Evolutionary conservation across 176 grass and related monocot species (phyloP).

Genomic region (Oryza nivara): DNA sequence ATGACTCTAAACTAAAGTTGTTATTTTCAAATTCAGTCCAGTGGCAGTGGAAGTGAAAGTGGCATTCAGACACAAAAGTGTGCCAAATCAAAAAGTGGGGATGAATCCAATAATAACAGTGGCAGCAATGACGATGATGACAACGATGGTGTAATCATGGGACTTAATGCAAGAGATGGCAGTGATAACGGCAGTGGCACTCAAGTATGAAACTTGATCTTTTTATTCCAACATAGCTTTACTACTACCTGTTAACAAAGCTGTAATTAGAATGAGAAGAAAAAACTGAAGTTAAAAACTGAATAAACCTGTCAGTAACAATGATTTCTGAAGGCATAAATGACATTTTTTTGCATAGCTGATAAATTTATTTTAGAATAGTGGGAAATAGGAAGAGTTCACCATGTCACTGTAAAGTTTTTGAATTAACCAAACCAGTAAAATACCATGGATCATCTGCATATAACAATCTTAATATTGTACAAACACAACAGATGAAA

Average conservation of each 20-base stretch:
- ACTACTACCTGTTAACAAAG: slow-evolving; percentile 7
- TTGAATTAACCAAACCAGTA: background rate
- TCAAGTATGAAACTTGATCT: slow-evolving; percentile 58
- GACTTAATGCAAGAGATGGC: slow-evolving; percentile 71
- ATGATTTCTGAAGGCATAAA: background rate
- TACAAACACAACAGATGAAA: background rate
- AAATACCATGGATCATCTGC: background rate
- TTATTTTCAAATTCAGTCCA: slow-evolving; percentile 65
- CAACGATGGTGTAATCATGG: slow-evolving; percentile 44
- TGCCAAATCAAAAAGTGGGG: slow-evolving; percentile 53
- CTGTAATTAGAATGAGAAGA: background rate
- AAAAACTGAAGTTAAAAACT: background rate
- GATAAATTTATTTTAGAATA: background rate
- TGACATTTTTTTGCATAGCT: background rate
- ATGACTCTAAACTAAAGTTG: slow-evolving; percentile 26
- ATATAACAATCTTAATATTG: background rate
- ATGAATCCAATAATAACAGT: slow-evolving; percentile 59
- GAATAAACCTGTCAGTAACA: background rate
- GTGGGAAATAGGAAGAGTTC: background rate
- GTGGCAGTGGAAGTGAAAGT: slow-evolving; percentile 93
- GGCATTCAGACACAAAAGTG: slow-evolving; percentile 77
- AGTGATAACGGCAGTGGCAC: slow-evolving; percentile 88
- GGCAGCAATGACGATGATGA: slow-evolving; percentile 60
- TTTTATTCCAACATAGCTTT: slow-evolving; percentile 29
- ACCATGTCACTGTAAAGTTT: background rate